These are phyloP conservation scores for Stagonosporopsis rhizophila DNA, from an alignment of 2,329 filamentous ascomycete genomes.

Conservation along the genomic window DNA sequence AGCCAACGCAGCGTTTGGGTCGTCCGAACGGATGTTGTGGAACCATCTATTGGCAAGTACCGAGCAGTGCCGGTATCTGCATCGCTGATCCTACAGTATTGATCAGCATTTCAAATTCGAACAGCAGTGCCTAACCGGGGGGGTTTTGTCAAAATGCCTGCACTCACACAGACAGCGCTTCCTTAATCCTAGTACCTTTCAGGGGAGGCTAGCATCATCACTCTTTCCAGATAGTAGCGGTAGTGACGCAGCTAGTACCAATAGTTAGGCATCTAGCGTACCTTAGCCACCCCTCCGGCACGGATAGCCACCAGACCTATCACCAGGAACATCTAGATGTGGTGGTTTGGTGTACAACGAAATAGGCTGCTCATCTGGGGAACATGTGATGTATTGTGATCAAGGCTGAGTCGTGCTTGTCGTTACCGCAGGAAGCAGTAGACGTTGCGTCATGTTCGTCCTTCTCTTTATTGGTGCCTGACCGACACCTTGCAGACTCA, in stretches of 20 bases:
- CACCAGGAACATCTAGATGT: conserved; percentile 5
- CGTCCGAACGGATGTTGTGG: conserved; percentile 5
- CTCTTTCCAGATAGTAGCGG: background rate
- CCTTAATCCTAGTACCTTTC: background rate
- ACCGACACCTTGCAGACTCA: conserved; percentile 8
- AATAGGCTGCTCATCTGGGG: background rate
- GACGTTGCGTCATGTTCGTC: conserved; percentile 1
- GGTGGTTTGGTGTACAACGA: conserved; percentile 11
- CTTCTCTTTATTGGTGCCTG: conserved; percentile 5
- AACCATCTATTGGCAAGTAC: conserved; percentile 11
- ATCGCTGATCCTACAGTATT: background rate
- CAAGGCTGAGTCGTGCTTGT: conserved; percentile 1
- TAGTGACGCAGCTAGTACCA: conserved; percentile 6
- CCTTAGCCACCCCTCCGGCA: background rate
- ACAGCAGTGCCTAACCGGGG: background rate
- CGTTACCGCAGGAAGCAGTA: conserved; percentile 1
- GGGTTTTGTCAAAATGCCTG: conserved; percentile 4
- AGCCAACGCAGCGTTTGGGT: background rate
- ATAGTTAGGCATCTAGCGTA: conserved; percentile 5
- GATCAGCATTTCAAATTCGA: conserved; percentile 3
- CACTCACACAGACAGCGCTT: background rate
- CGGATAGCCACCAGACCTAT: conserved; percentile 1
- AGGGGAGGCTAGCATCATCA: conserved; percentile 12
- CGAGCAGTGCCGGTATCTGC: conserved; percentile 5
- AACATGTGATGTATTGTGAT: background rate